phyloP scores from a whole-genome alignment of 495 filamentous ascomycete species.

The Massariosphaeria phaeospora region DNA sequence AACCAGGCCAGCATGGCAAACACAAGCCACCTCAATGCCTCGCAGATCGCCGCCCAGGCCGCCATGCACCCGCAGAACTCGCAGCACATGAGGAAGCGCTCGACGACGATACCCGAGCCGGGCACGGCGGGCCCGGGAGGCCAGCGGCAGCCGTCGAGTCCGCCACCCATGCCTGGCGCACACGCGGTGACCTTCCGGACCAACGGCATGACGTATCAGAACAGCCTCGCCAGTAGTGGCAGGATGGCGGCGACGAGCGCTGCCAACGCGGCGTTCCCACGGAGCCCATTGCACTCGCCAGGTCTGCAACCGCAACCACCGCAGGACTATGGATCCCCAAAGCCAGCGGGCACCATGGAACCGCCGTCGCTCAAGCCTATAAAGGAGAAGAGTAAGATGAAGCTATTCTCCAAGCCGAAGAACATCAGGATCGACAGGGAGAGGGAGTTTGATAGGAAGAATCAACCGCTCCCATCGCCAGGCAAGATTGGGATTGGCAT shows the following conservation, averaged over 20 bases:
- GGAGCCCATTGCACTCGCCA: constrained; percentile 47
- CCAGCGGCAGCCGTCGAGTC: constrained; percentile 47
- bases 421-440: constrained; percentile 74
- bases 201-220: constrained; percentile 54
- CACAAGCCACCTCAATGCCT: constrained; percentile 54
- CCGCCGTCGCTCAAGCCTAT: constrained; percentile 51
- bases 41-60: constrained; percentile 85
- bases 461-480: constrained; percentile 71
- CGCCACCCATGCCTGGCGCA: constrained; percentile 49
- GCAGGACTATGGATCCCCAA: constrained; percentile 27
- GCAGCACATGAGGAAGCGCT: constrained; percentile 61
- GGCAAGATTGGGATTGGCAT: constrained; percentile 61
- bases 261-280: constrained; percentile 80
- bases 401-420: constrained; percentile 81
- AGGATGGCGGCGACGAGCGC: constrained; percentile 70
- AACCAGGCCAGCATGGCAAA: constrained; percentile 45
- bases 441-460: constrained; percentile 54
- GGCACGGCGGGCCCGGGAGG: constrained; percentile 43
- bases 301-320: constrained; percentile 19
- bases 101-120: constrained; percentile 57
- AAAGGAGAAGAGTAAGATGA: constrained; percentile 81
- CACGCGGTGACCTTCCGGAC: constrained; percentile 49
- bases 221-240: constrained; percentile 63
- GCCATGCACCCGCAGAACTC: constrained; percentile 69
- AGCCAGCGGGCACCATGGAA: constrained; percentile 5